Evolutionary conservation across 2,329 filamentous ascomycete genomes (phyloP).

Genomic region (Calonectria crousiana): DNA sequence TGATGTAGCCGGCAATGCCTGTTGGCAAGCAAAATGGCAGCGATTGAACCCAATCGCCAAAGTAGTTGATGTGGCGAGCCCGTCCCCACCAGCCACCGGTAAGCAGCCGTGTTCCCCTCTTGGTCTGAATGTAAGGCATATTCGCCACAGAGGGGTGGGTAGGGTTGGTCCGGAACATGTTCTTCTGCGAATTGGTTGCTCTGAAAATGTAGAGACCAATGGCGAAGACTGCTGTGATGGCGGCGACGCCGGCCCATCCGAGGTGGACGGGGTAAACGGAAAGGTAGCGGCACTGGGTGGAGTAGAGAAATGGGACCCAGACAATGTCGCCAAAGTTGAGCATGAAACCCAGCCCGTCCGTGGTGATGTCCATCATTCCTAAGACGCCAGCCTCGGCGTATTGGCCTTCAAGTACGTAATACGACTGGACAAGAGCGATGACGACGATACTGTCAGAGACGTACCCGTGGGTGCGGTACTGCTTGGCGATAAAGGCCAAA

Average conservation of each 20-base stretch:
- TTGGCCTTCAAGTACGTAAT: slow-evolving; percentile 86
- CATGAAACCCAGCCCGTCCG: slow-evolving; percentile 94
- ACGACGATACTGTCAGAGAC: slow-evolving; percentile 87
- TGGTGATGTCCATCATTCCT: slow-evolving; percentile 91
- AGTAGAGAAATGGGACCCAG: slow-evolving; percentile 92
- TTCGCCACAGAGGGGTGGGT: slow-evolving; percentile 80
- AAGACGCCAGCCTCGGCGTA: slow-evolving; percentile 88
- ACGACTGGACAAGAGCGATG: slow-evolving; percentile 77
- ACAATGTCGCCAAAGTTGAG: slow-evolving; percentile 88
- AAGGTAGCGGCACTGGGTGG: slow-evolving; percentile 84
- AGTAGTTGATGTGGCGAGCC: slow-evolving; percentile 92
- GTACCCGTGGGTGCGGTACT: slow-evolving; percentile 84
- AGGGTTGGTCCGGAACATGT: slow-evolving; percentile 89
- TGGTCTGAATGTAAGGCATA: slow-evolving; percentile 86
- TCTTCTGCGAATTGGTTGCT: slow-evolving; percentile 89
- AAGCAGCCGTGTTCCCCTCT: slow-evolving; percentile 81
- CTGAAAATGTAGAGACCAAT: slow-evolving; percentile 89
- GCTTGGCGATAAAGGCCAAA: slow-evolving; percentile 84
- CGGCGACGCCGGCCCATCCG: slow-evolving; percentile 71
- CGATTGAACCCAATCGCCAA: slow-evolving; percentile 91
- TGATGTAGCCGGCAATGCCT: slow-evolving; percentile 81
- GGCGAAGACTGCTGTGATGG: slow-evolving; percentile 73
- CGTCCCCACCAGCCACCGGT: slow-evolving; percentile 92
- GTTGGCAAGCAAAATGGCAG: slow-evolving; percentile 90
- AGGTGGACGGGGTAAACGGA: slow-evolving; percentile 82